Evolutionary conservation across 495 filamentous ascomycete genomes (phyloP).

Genomic region (Alectoria sarmentosa): DNA sequence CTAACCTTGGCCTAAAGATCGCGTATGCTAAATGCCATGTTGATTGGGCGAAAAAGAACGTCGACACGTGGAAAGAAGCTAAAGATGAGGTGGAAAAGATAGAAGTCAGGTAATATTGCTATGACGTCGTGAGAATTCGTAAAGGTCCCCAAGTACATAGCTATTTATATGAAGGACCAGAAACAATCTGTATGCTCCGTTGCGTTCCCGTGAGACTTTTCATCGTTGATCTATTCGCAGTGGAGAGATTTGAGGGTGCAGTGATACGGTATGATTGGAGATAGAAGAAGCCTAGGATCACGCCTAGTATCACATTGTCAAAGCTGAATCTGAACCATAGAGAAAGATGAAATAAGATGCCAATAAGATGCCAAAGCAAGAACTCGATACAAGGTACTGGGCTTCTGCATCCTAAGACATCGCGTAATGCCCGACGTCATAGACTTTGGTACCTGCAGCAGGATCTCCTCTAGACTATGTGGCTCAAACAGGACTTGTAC

Average conservation of each 20-base stretch:
- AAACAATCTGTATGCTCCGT: neutral
- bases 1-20: constrained; percentile 45
- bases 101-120: constrained; percentile 40
- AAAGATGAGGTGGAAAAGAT: constrained; percentile 91
- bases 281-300: neutral
- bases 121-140: constrained; percentile 10
- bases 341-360: too few relatives aligned
- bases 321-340: too few relatives aligned
- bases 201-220: too few relatives aligned
- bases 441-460: neutral
- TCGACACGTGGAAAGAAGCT: constrained; percentile 94
- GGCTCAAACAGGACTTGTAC: too few relatives aligned
- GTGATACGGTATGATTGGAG: neutral
- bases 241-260: neutral
- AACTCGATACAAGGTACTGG: too few relatives aligned
- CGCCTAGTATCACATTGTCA: too few relatives aligned
- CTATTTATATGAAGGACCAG: constrained; percentile 2
- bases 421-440: too few relatives aligned
- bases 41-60: constrained; percentile 96
- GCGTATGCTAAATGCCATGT: constrained; percentile 91
- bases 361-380: too few relatives aligned
- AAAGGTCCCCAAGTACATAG: constrained; percentile 12
- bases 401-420: too few relatives aligned
- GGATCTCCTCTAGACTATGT: too few relatives aligned
- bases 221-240: neutral